Evolutionary conservation across 2,329 filamentous ascomycete species (phyloP).

Genomic region (Lasiodiplodia sp.): DNA sequence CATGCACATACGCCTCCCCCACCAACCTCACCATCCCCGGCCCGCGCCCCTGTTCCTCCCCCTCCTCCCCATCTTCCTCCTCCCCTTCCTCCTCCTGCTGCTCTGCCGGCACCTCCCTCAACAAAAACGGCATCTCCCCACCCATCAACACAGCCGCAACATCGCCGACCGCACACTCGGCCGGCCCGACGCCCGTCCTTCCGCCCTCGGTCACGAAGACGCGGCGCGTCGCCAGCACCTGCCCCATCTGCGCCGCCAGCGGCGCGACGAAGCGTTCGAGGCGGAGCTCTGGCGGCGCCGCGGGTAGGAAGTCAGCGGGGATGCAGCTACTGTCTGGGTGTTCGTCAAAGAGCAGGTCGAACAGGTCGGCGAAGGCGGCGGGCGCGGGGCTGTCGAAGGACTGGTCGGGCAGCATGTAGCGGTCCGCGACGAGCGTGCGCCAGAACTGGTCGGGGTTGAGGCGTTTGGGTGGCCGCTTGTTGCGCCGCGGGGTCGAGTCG

Average conservation of each 20-base stretch:
- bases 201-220: neutral
- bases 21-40: neutral
- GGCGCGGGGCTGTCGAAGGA: neutral
- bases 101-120: neutral
- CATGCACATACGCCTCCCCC: conserved; percentile 1
- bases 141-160: neutral
- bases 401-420: neutral
- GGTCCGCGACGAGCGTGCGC: neutral
- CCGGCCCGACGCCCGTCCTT: neutral
- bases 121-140: neutral
- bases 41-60: neutral
- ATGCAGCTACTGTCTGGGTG: neutral
- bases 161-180: neutral
- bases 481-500: neutral
- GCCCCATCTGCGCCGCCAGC: neutral
- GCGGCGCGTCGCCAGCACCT: neutral
- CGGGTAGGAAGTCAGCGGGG: neutral
- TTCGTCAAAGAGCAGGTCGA: neutral
- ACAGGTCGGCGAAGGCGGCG: neutral
- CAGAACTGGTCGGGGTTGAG: neutral
- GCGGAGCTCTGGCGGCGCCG: accelerated
- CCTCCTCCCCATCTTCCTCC: too few species aligned
- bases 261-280: neutral
- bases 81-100: neutral
- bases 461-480: neutral